These are phyloP conservation scores for Candida anglica DNA, from an alignment of 805 yeast genomes.

Conservation along the genomic window DNA sequence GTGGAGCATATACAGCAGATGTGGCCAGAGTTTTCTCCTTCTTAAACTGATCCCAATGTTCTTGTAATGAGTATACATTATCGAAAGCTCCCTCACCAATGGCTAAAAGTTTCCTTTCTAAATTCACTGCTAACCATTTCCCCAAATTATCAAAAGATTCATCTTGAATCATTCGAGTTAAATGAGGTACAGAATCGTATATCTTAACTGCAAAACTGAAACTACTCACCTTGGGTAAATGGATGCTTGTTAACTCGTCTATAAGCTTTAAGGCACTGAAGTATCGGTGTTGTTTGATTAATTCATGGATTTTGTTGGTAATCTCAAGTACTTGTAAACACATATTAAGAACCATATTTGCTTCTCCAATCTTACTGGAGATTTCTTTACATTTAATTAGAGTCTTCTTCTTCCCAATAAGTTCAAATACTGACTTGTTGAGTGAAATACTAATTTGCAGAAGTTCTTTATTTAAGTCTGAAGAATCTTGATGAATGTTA, in stretches of 20 bases:
- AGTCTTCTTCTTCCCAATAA: slow-evolving; percentile 58
- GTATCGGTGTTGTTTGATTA: slow-evolving; percentile 69
- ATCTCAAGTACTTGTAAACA: slow-evolving; percentile 81
- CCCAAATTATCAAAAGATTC: slow-evolving; percentile 66
- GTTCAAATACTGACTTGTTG: slow-evolving; percentile 60
- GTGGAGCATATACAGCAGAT: slow-evolving; percentile 35
- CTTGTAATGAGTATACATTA: slow-evolving; percentile 52
- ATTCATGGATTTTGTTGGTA: slow-evolving; percentile 79
- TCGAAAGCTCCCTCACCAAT: slow-evolving; percentile 58
- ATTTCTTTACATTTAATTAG: slow-evolving; percentile 61
- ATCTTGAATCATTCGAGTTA: slow-evolving; percentile 67
- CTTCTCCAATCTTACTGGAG: slow-evolving; percentile 64
- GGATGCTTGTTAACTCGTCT: slow-evolving; percentile 67
- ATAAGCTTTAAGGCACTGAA: slow-evolving; percentile 83
- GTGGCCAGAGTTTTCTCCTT: slow-evolving; percentile 25
- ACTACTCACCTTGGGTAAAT: slow-evolving; percentile 64
- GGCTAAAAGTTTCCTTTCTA: slow-evolving; percentile 56
- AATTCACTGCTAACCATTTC: slow-evolving; percentile 57
- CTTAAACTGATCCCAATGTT: slow-evolving; percentile 54
- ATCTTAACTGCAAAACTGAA: slow-evolving; percentile 75
- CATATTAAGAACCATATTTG: slow-evolving; percentile 61
- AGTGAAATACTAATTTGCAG: slow-evolving; percentile 53
- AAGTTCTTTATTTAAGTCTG: slow-evolving; percentile 52
- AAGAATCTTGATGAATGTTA: slow-evolving; percentile 54
- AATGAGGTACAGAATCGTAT: slow-evolving; percentile 69